Conservation (phyloP, 1,284 basidiomycete species). For the Puccinia brachypodii region DNA sequence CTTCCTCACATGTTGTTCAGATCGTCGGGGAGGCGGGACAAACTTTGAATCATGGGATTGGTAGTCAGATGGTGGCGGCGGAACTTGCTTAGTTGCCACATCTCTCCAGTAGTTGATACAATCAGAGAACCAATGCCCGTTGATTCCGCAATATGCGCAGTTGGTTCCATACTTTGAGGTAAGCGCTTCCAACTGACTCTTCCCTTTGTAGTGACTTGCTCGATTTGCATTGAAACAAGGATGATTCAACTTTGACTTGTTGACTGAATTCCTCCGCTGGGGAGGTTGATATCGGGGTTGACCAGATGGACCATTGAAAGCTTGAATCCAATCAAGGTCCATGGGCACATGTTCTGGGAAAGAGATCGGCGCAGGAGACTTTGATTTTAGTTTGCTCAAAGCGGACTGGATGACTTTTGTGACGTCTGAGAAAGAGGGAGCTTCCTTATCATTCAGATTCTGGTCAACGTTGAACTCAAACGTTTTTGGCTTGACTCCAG, state of each 20-base stretch:
- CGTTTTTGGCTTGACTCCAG: not conserved
- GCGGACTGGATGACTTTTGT: not conserved
- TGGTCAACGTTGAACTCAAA: not conserved
- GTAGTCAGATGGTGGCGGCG: not conserved
- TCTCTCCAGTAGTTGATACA: not conserved
- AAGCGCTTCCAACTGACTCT: not conserved
- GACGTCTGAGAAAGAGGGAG: not conserved
- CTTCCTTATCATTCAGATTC: not conserved
- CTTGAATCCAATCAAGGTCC: not conserved
- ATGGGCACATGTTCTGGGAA: not conserved
- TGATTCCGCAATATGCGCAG: not conserved
- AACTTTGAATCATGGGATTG: not conserved
- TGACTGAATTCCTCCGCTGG: not conserved
- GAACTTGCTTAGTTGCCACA: not conserved
- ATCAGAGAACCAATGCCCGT: constrained; percentile 10
- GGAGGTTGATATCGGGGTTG: not conserved
- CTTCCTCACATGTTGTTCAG: not conserved
- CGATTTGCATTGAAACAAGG: not conserved
- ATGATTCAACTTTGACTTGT: not conserved
- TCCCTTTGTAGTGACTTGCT: not conserved
- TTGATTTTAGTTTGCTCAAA: not conserved
- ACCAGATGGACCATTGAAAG: not conserved
- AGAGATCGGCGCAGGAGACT: too few relatives aligned
- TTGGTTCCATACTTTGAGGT: not conserved
- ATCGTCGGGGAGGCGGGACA: not conserved